These are phyloP conservation scores for Pisolithus microcarpus DNA, from an alignment of 768 basidiomycete species.

Conservation along the genomic window DNA sequence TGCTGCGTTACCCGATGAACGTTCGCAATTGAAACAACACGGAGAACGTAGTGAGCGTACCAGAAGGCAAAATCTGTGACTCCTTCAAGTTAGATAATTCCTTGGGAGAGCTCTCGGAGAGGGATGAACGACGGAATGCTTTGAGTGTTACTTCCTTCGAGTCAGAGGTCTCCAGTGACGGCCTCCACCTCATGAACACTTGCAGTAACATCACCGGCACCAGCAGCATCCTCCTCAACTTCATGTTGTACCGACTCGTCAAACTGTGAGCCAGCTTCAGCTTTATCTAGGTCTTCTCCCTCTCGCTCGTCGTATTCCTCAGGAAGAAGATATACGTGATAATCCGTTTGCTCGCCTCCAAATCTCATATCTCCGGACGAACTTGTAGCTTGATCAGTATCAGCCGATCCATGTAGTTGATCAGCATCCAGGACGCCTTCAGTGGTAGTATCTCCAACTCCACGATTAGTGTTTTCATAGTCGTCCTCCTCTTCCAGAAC, in stretches of 20 bases:
- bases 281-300: conserved; percentile 30
- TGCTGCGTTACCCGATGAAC: neutral
- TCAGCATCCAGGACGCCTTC: conserved; percentile 23
- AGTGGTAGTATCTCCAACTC: conserved; percentile 12
- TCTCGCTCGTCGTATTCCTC: conserved; percentile 32
- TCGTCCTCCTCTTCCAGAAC: conserved; percentile 17
- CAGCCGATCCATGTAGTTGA: conserved; percentile 21
- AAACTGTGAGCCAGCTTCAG: conserved; percentile 13
- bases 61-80: neutral
- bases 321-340: conserved; percentile 25
- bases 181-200: neutral
- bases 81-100: neutral
- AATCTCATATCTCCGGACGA: conserved; percentile 10
- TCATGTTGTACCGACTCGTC: conserved; percentile 15
- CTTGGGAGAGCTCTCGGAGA: neutral
- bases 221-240: conserved; percentile 17
- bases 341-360: conserved; percentile 29
- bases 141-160: too few species aligned
- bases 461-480: conserved; percentile 12
- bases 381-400: conserved; percentile 14
- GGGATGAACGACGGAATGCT: neutral
- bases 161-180: neutral
- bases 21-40: neutral
- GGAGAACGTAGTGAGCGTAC: neutral
- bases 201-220: neutral